Evolutionary conservation across 257 asterid genomes (phyloP), one percentile per base, ranked within the genome.

Genomic region (Solanum chaucha): DNA sequence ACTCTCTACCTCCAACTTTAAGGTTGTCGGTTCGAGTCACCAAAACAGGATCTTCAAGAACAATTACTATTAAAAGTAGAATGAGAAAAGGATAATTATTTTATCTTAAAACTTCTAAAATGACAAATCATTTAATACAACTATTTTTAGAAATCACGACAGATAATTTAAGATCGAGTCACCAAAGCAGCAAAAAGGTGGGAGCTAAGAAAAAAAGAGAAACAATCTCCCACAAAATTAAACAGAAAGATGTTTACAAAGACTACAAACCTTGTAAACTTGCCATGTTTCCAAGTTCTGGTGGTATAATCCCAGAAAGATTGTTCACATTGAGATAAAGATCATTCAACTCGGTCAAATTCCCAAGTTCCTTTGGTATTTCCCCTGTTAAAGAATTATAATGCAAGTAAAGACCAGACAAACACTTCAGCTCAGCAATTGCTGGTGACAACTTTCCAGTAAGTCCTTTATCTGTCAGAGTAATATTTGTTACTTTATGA

Each of bases 371-470:
- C 61, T 80, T 91, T 0, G 99, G 99, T 17, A 97, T 91, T 19
- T 92, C 93, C n/a, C 99, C 99, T 2, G 89, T 90, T 93, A 97
- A 89, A 61, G 89, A 90, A 91, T 97, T 97, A 88, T 94, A 97
- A 83, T 96, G 98, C 95, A 97, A 87, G 90, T 89, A 97, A 32
- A 97, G 94, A 3, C 95, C 99, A 74, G 98, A 93, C 88, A 97
- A 61, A 90, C 98, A 95, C 93, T 90, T 94, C 20, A 97, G 95
- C 88, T 91, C 95, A 30, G 98, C 95, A 91, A 96, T 92, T 70
- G 95, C 97, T 90, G 99, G 91, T n/a, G 99, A 91, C 59, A 97
- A 65, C 81, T 90, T 95, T 65, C 99, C 99, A 86, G 97, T 34
- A 83, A 97, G 98, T 81, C 96, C 91, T 89, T 88, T 94, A 2